Evolutionary conservation across 1,284 basidiomycete species (phyloP).

Genomic region (Leccinum olivaceoglutinosum): DNA sequence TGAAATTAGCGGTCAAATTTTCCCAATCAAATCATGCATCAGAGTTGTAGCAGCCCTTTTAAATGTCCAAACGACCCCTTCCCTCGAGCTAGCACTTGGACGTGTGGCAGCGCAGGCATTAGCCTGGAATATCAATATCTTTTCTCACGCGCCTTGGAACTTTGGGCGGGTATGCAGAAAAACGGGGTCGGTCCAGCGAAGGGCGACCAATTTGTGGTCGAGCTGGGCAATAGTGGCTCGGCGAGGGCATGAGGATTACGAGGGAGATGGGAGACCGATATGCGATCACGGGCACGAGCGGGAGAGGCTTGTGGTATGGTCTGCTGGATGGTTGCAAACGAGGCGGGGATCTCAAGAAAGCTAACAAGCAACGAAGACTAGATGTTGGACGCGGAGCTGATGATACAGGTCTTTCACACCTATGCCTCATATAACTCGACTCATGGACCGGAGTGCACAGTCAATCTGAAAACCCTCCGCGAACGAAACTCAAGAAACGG

Average conservation of each 20-base stretch:
- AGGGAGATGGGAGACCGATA: constrained; percentile 68
- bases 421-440: constrained; percentile 72
- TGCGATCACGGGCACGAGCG: constrained; percentile 12
- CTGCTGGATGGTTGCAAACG: constrained; percentile 87
- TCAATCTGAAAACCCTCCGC: constrained; percentile 11
- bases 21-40: constrained; percentile 63
- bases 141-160: constrained; percentile 85
- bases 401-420: constrained; percentile 84
- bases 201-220: constrained; percentile 62
- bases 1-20: constrained; percentile 49
- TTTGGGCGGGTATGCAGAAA: constrained; percentile 89
- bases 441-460: constrained; percentile 26
- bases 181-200: constrained; percentile 52
- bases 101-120: constrained; percentile 49
- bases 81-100: constrained; percentile 19
- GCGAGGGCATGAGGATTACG: constrained; percentile 76
- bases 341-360: constrained; percentile 75
- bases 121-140: constrained; percentile 79
- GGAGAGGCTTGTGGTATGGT: constrained; percentile 66
- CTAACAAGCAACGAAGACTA: constrained; percentile 41
- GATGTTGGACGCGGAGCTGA: constrained; percentile 61
- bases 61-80: constrained; percentile 39
- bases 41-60: constrained; percentile 55
- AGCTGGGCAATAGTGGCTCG: constrained; percentile 58
- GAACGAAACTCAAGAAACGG: constrained; percentile 3